These are phyloP conservation scores for Gossypium gossypioides DNA, from an alignment of 441 rosid species.

Conservation along the genomic window DNA sequence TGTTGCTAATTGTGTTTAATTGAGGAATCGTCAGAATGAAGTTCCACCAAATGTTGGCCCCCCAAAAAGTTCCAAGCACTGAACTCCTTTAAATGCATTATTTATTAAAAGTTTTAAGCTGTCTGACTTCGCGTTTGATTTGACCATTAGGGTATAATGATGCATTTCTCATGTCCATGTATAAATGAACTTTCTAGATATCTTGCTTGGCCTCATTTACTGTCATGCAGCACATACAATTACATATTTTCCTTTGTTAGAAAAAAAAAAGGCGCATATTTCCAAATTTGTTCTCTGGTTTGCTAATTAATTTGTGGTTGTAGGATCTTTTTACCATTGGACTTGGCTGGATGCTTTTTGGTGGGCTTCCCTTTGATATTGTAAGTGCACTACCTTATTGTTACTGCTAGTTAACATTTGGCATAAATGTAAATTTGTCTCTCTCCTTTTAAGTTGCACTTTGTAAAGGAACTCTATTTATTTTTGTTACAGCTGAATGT, in stretches of 20 bases:
- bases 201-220: background rate
- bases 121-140: background rate
- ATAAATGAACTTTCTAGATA: background rate
- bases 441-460: background rate
- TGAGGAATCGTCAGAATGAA: background rate
- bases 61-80: background rate
- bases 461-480: background rate
- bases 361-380: constrained; percentile 87
- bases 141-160: background rate
- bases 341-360: constrained; percentile 82
- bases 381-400: constrained; percentile 33
- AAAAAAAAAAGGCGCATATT: background rate
- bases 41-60: background rate
- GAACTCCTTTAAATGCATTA: background rate
- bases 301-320: constrained; percentile 17
- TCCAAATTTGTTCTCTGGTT: background rate
- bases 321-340: constrained; percentile 87
- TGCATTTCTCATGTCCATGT: background rate
- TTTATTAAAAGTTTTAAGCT: background rate
- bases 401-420: background rate
- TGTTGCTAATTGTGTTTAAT: background rate
- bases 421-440: background rate
- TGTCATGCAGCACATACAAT: background rate
- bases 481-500: constrained; percentile 62
- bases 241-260: background rate